Evolutionary conservation across 2,329 filamentous ascomycete species (phyloP).

Genomic region (Neopestalotiopsis sp.): DNA sequence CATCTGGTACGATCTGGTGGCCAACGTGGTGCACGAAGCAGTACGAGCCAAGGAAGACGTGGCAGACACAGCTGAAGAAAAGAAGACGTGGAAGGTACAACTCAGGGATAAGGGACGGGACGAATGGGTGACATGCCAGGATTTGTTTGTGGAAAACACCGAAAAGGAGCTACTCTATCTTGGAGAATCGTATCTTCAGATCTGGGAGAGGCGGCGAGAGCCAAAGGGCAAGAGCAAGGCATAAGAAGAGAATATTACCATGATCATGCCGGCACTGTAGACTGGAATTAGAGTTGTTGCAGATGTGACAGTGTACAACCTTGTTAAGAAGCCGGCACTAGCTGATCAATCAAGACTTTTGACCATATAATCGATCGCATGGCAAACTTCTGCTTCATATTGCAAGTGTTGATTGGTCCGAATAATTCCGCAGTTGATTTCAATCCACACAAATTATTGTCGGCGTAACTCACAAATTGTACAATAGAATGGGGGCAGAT

Average conservation of each 20-base stretch:
- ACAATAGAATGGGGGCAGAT: not conserved
- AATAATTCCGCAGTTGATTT: not conserved
- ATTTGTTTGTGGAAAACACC: conserved; percentile 89
- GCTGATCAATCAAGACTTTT: not conserved
- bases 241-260: conserved; percentile 6
- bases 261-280: not conserved
- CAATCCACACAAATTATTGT: too few relatives aligned
- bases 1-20: conserved; percentile 93
- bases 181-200: conserved; percentile 92
- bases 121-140: conserved; percentile 93
- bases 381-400: not conserved
- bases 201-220: conserved; percentile 85
- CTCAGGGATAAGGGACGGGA: conserved; percentile 79
- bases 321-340: not conserved
- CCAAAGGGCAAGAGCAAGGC: conserved; percentile 45
- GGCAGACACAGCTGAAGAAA: conserved; percentile 85
- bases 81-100: conserved; percentile 93
- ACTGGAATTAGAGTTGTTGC: not conserved
- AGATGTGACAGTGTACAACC: not conserved
- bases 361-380: not conserved
- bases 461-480: not conserved
- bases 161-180: conserved; percentile 89
- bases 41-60: conserved; percentile 81
- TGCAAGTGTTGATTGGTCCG: not conserved
- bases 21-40: conserved; percentile 90